Evolutionary conservation across 2,329 filamentous ascomycete species (phyloP).

Genomic region (Fonsecaea multimorphosa): DNA sequence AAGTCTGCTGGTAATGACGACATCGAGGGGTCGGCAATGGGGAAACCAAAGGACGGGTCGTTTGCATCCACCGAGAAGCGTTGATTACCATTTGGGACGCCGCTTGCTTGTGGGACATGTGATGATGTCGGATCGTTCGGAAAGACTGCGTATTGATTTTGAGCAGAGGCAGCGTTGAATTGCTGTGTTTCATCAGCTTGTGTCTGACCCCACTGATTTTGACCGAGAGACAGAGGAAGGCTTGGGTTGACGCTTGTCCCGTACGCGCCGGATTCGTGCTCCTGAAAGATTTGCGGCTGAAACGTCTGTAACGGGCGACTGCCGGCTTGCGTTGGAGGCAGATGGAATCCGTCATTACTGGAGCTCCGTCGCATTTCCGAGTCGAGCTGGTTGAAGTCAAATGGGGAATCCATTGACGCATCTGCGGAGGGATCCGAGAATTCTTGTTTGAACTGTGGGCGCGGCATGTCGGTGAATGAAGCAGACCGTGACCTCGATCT

Average conservation of each 20-base stretch:
- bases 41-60: constrained; percentile 16
- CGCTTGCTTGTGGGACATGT: neutral
- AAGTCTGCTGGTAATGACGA: constrained; percentile 11
- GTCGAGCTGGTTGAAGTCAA: constrained; percentile 28
- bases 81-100: constrained; percentile 4
- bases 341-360: constrained; percentile 20
- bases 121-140: constrained; percentile 10
- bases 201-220: constrained; percentile 11
- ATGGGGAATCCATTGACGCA: constrained; percentile 25
- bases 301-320: constrained; percentile 15
- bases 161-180: constrained; percentile 11
- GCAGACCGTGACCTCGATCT: constrained; percentile 33
- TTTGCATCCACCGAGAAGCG: constrained; percentile 17
- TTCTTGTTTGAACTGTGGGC: constrained; percentile 26
- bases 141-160: constrained; percentile 18
- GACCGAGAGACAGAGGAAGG: constrained; percentile 20
- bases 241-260: constrained; percentile 5
- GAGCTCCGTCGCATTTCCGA: constrained; percentile 23
- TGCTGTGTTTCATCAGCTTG: constrained; percentile 14
- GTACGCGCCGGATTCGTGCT: constrained; percentile 12
- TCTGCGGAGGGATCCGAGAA: constrained; percentile 17
- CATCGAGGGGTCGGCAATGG: constrained; percentile 18
- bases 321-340: constrained; percentile 14
- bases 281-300: constrained; percentile 22
- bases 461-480: constrained; percentile 26